Evolutionary conservation across 176 grass and related monocot genomes (phyloP), one percentile per base, ranked within the genome.

Genomic region (Calamus simplicifolius): DNA sequence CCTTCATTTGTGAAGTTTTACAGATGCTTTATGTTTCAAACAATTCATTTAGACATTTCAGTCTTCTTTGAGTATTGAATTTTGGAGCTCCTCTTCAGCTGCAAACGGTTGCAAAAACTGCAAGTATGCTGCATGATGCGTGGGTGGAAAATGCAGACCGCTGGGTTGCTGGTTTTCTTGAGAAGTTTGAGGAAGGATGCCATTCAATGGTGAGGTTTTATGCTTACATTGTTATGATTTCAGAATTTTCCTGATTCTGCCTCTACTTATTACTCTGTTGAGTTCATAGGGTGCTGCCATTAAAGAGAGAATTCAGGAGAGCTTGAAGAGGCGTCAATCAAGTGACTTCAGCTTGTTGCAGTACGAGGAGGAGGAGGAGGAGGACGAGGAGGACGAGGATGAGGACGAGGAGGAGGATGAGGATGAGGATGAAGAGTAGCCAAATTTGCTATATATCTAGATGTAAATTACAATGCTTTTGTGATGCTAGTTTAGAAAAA

Each of bases 71-170:
- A 7, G 12, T 38, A 43, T 43, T 43, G 35, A 43, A 7, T 35
- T 35, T 7, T 7, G 31, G 31, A 35, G 31, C 31, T n/a, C 72
- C 8, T 65, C 62, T 68, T 12, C 73, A 96, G 92, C 85, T 85
- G 75, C 81, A 49, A 58, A 82, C 78, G 28, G 77, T 95, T 67
- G 75, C 80, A 31, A 84, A 43, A 43, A 43, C 35, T 43, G 35
- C 35, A 12, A 12, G 35, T 3, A 43, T 88, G 66, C 82, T 96
- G 58, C 93, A 98, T 49, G 92, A 96, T 58, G 87, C 90, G 71
- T 96, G 92, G 92, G 87, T 96, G 23, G 92, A 96, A 59, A 96
- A 96, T 62, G 92, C 92, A 48, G 92, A 96, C 72, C 73, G 92
- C 69, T 96, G 92, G 92, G 92, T 96, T 77, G 92, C 75, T 66